These are phyloP conservation scores for Tetrapisispora phaffii DNA, from an alignment of 805 yeast genomes.

Conservation along the genomic window DNA sequence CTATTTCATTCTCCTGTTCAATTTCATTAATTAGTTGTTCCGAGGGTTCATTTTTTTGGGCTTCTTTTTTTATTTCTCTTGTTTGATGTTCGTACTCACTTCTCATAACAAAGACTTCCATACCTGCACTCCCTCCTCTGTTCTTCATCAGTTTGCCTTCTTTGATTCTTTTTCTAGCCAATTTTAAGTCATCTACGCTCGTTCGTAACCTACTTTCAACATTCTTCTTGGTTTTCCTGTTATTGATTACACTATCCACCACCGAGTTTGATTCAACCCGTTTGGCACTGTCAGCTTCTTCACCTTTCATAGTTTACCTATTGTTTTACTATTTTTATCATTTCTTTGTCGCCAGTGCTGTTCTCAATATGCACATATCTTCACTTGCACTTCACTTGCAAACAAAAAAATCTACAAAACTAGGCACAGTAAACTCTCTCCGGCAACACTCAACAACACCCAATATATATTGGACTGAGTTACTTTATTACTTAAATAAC, in stretches of 20 bases:
- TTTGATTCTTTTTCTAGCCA: neutral
- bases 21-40: conserved; percentile 13
- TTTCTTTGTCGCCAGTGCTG: too few species aligned
- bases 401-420: too few species aligned
- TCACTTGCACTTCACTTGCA: too few species aligned
- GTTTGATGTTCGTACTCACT: conserved; percentile 14
- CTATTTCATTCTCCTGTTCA: conserved; percentile 15
- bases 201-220: neutral
- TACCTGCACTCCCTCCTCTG: conserved; percentile 21
- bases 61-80: conserved; percentile 4
- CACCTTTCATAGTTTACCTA: neutral
- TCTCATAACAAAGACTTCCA: conserved; percentile 24
- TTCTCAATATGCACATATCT: too few species aligned
- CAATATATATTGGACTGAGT: too few species aligned
- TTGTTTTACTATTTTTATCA: too few species aligned
- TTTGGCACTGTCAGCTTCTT: neutral
- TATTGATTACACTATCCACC: neutral
- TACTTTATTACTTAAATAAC: too few species aligned
- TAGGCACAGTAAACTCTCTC: too few species aligned
- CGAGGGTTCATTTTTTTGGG: conserved; percentile 16
- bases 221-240: neutral
- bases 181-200: neutral
- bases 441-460: too few species aligned
- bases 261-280: neutral
- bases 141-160: neutral